These are phyloP conservation scores for Termitomyces sp. DNA, from an alignment of 768 basidiomycete genomes.

Conservation along the genomic window DNA sequence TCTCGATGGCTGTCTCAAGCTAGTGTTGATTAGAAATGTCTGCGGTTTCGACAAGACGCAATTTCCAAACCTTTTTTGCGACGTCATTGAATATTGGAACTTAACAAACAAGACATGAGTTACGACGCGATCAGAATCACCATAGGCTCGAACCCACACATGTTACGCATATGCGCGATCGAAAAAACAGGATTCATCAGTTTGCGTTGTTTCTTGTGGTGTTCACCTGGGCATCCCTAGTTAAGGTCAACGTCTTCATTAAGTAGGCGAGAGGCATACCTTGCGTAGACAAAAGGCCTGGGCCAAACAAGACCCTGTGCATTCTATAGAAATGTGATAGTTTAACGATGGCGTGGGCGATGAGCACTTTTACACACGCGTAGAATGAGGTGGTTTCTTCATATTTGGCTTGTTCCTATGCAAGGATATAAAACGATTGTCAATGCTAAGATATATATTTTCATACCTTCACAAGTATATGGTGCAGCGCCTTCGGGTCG, in stretches of 20 bases:
- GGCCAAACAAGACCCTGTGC: not conserved
- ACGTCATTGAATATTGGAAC: conserved; percentile 12
- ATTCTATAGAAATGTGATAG: not conserved
- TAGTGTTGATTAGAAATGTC: not conserved
- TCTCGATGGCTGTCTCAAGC: conserved; percentile 4
- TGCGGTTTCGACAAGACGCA: not conserved
- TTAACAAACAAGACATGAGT: not conserved
- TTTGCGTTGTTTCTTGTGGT: conserved; percentile 12
- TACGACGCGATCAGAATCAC: not conserved
- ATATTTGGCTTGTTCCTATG: conserved; percentile 12
- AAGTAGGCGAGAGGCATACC: not conserved
- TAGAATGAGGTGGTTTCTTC: not conserved
- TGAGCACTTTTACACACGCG: not conserved
- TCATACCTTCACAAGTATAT: conserved; percentile 30
- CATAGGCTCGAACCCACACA: not conserved
- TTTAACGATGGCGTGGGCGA: too few relatives aligned
- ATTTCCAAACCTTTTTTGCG: conserved; percentile 9
- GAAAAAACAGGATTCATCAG: conserved; percentile 11
- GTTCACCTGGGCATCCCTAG: not conserved
- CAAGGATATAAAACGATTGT: conserved; percentile 7
- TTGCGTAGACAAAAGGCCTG: conserved; percentile 2
- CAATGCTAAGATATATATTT: too few relatives aligned
- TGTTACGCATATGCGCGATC: conserved; percentile 7
- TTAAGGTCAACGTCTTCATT: too few relatives aligned
- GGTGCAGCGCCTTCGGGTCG: conserved; percentile 34